These are phyloP conservation scores for Leccinellum rugosiceps DNA, from an alignment of 768 basidiomycete genomes.

Conservation along the genomic window DNA sequence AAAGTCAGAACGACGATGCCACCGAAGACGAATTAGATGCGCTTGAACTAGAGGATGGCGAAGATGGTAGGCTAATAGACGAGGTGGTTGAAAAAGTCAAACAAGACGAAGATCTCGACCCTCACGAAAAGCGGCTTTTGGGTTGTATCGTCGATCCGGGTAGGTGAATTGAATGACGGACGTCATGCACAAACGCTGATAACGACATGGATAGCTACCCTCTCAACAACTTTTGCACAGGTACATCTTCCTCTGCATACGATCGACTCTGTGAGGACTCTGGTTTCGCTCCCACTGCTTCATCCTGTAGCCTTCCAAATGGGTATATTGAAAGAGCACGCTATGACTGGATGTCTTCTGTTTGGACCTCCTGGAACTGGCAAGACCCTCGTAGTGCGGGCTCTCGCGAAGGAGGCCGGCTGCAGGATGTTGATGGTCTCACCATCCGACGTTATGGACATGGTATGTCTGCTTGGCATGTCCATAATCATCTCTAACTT, in stretches of 20 bases:
- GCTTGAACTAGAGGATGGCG: slow-evolving; percentile 34
- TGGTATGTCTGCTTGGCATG: slow-evolving; percentile 48
- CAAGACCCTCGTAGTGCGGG: slow-evolving; percentile 86
- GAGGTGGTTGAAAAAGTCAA: slow-evolving; percentile 76
- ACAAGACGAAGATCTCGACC: slow-evolving; percentile 70
- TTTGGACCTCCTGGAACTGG: slow-evolving; percentile 95
- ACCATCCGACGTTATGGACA: slow-evolving; percentile 95
- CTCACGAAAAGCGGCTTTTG: slow-evolving; percentile 78
- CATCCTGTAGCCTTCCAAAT: slow-evolving; percentile 84
- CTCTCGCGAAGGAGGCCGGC: slow-evolving; percentile 90
- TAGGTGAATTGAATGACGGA: slow-evolving; percentile 29
- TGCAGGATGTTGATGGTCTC: slow-evolving; percentile 89
- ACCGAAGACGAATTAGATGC: slow-evolving; percentile 31
- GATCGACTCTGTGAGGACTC: slow-evolving; percentile 87
- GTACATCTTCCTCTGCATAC: slow-evolving; percentile 88
- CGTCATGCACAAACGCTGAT: slow-evolving; percentile 3
- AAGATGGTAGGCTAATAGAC: slow-evolving; percentile 39
- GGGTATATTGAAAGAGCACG: slow-evolving; percentile 88
- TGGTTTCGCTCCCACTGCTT: slow-evolving; percentile 85
- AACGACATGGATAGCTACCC: slow-evolving; percentile 45
- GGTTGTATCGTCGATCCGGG: slow-evolving; percentile 84
- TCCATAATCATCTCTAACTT: slow-evolving; percentile 5
- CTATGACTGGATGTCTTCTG: slow-evolving; percentile 86
- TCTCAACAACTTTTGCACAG: slow-evolving; percentile 81
- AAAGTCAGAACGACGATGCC: slow-evolving; percentile 35